These are phyloP conservation scores for Heteromeles arbutifolia DNA, from an alignment of 306 rosid genomes.

Conservation along the genomic window DNA sequence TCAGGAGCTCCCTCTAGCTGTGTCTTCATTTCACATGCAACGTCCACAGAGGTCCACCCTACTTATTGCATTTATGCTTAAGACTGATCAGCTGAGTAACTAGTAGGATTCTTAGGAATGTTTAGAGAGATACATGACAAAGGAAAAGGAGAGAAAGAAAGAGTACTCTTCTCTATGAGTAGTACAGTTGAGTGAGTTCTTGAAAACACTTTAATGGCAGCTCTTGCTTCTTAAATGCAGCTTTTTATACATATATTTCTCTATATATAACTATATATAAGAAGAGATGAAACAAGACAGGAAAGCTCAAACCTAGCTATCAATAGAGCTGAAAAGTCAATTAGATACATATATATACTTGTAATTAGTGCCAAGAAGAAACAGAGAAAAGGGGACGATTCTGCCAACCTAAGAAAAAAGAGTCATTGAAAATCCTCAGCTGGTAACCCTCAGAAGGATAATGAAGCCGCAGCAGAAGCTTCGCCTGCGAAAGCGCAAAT, in stretches of 20 bases:
- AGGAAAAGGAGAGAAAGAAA: background rate
- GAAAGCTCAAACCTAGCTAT: background rate
- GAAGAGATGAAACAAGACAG: background rate
- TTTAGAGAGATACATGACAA: background rate
- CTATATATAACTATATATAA: background rate
- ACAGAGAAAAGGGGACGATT: slow-evolving; percentile 48
- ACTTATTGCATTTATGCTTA: background rate
- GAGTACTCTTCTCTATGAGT: background rate
- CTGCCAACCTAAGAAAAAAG: slow-evolving; percentile 45
- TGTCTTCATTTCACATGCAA: background rate
- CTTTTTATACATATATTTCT: background rate
- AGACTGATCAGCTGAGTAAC: background rate
- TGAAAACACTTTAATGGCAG: background rate
- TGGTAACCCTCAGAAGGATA: slow-evolving; percentile 53
- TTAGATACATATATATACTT: background rate
- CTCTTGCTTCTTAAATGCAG: background rate
- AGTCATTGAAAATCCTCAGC: slow-evolving; percentile 33
- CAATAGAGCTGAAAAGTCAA: background rate
- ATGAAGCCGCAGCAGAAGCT: slow-evolving; percentile 47
- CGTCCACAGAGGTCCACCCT: background rate
- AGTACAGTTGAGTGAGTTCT: background rate
- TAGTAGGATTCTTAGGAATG: background rate
- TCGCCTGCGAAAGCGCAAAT: slow-evolving; percentile 50
- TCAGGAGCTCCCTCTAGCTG: background rate
- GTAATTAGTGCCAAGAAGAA: slow-evolving; percentile 39